Evolutionary conservation across 225 moss, liverwort and hornwort species (phyloP).

Genomic region (Physcomitrellopsis africana): DNA sequence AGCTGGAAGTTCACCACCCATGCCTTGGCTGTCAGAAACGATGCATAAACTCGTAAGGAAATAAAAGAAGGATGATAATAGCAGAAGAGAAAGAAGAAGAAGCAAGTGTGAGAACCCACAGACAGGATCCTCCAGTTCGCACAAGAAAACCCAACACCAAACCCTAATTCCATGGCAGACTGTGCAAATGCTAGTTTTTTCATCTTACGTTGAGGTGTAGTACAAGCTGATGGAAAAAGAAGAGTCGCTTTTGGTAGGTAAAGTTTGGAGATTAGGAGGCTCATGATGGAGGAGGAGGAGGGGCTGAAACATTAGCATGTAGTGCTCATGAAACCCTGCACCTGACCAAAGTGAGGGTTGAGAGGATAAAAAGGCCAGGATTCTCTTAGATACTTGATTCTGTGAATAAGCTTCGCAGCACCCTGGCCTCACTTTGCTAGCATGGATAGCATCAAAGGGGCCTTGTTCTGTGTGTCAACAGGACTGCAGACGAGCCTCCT

Average conservation of each 20-base stretch:
- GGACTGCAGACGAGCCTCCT: slow-evolving; percentile 9
- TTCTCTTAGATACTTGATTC: slow-evolving; percentile 32
- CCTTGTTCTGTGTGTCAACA: slow-evolving; percentile 14
- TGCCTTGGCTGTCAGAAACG: too few relatives aligned
- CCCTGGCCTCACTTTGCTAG: slow-evolving; percentile 25
- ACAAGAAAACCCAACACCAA: too few relatives aligned
- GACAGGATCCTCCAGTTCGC: too few relatives aligned
- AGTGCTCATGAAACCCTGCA: neutral
- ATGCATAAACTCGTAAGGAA: too few relatives aligned
- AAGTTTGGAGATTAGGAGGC: neutral
- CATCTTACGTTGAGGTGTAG: too few relatives aligned
- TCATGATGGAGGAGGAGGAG: neutral
- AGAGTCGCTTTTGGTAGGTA: neutral
- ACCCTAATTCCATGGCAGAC: too few relatives aligned
- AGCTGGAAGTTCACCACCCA: too few relatives aligned
- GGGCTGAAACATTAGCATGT: neutral
- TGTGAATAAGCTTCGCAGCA: slow-evolving; percentile 21
- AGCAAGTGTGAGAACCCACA: too few relatives aligned
- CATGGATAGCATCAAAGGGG: slow-evolving; percentile 11
- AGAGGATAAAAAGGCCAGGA: slow-evolving; percentile 37
- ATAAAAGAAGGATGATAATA: too few relatives aligned
- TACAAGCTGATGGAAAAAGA: neutral
- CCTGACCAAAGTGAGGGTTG: slow-evolving; percentile 4
- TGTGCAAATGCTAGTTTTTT: too few relatives aligned
- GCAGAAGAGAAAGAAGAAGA: too few relatives aligned